A percentile compares a stretch with the other conserved stretches of the same genome.
phyloP scores from a whole-genome alignment of 2,329 filamentous ascomycete genomes.

The Teratosphaeriaceae sp. region DNA sequence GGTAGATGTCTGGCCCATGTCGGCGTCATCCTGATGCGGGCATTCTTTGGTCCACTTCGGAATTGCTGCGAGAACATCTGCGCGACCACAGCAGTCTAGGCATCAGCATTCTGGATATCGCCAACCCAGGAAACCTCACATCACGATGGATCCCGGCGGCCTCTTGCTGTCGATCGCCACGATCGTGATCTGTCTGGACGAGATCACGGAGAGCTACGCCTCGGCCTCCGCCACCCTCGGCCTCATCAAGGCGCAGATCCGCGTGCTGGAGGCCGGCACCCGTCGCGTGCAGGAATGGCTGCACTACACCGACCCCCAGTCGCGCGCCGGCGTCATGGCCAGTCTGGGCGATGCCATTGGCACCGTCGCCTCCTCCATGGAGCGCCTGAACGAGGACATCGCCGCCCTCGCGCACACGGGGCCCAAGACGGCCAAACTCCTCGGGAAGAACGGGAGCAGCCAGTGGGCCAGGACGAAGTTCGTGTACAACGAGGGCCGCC shows the following conservation, averaged over 20 bases:
- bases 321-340: conserved; percentile 6
- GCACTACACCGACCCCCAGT: conserved; percentile 7
- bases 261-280: conserved; percentile 6
- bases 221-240: conserved; percentile 4
- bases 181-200: conserved; percentile 2
- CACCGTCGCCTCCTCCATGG: conserved; percentile 10
- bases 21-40: too few species aligned
- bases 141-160: conserved; percentile 7
- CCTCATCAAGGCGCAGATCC: conserved; percentile 7
- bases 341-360: conserved; percentile 11
- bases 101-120: too few species aligned
- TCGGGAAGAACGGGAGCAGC: conserved; percentile 4
- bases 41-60: too few species aligned
- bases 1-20: too few species aligned
- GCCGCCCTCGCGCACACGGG: conserved; percentile 3
- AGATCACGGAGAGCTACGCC: conserved; percentile 3
- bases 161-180: conserved; percentile 6
- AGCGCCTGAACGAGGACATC: conserved; percentile 10
- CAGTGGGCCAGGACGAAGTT: conserved; percentile 8
- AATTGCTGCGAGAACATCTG: too few species aligned
- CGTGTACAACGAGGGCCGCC: conserved; percentile 6
- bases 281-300: conserved; percentile 16
- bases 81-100: too few species aligned
- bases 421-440: conserved; percentile 3
- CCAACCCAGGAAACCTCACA: too few species aligned